Base-by-base conservation (phyloP, 2,329 filamentous ascomycete genomes). In the Pseudogymnoascus sp. region DNA sequence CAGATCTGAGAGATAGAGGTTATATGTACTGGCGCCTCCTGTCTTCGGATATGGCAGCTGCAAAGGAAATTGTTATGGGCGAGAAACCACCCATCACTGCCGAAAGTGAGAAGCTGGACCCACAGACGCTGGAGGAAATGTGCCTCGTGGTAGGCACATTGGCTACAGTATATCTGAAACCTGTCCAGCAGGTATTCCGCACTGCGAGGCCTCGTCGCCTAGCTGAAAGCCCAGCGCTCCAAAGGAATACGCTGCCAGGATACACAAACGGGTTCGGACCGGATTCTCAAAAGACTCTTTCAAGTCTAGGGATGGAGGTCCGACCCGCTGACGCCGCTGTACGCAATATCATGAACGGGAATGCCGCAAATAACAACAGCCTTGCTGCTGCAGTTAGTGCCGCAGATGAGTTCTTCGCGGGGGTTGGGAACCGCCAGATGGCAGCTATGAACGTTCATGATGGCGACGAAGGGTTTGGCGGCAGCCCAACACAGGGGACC, bases 21-120 rank as follows among this genome's bases (percentile, higher is more conserved):
- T 99, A 97, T 80, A 98, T 99, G 93, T 99, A 99, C 80, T 99
- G 95, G 95, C 90, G 95, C 4, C 83, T 99, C 13, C 83, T 99
- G 1, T 96, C 92, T 1, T 96, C 92, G 0, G 93, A 97, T 74
- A 93, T 96, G 70, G 87, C 88, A 61, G 86, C 89, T 0, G 95
- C 95, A 1, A 95, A 90, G 74, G 81, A 87, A 67, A 86, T 99
- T 62, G 93, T 99, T 69, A 98, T 99, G 93, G 93, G 95, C 65
- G 90, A 96, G 70, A 99, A 99, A 75, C 95, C 95, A 6, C 85
- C 93, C 6, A 98, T 99, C 76, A 96, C 93, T 1, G 93, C 95
- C 36, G 95, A 99, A 76, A 93, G 90, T 28, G 95, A 99, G 78
- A 93, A 93, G 69, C 84, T 99, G 2, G 95, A 99, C 73, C 88